phyloP scores from a whole-genome alignment of 495 filamentous ascomycete genomes.

The Margaritispora aquatica region DNA sequence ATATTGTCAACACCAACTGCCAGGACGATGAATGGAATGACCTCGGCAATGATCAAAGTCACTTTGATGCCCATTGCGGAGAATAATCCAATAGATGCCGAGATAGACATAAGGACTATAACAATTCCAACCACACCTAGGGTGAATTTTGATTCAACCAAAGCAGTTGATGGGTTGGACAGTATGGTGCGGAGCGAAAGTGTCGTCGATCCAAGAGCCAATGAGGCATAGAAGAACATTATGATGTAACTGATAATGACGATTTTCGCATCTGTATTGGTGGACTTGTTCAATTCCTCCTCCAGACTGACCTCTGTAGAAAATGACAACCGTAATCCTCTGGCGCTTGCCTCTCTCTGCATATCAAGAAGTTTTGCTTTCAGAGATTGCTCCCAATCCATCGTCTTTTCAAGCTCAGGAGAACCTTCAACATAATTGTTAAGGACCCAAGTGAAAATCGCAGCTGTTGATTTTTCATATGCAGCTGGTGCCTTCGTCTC shows the following conservation, averaged over 20 bases:
- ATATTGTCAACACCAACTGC: conserved; percentile 98
- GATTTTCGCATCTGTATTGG: conserved; percentile 96
- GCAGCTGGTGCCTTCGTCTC: conserved; percentile 31
- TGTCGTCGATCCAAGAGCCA: conserved; percentile 84
- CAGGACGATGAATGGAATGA: conserved; percentile 94
- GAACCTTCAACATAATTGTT: conserved; percentile 77
- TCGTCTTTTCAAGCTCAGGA: conserved; percentile 58
- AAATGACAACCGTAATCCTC: conserved; percentile 83
- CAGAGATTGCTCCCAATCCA: conserved; percentile 83
- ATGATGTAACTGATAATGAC: conserved; percentile 95
- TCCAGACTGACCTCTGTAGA: conserved; percentile 91
- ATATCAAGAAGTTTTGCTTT: conserved; percentile 61
- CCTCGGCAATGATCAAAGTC: conserved; percentile 95
- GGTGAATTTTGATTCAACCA: conserved; percentile 94
- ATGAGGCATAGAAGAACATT: conserved; percentile 95
- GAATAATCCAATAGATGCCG: conserved; percentile 88
- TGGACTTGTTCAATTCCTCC: conserved; percentile 90
- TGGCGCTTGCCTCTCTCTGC: conserved; percentile 71
- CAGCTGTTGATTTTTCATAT: conserved; percentile 67
- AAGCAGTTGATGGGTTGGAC: conserved; percentile 68
- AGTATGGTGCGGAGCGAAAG: conserved; percentile 68
- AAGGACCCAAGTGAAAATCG: conserved; percentile 94
- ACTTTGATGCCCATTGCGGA: conserved; percentile 85
- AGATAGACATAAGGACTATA: conserved; percentile 96
- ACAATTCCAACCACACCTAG: conserved; percentile 86